Percentiles rank a stretch among this genome's conserved stretches.
Evolutionary conservation across 1,284 basidiomycete genomes (phyloP).

Genomic region (Singerocomus rubriflavus): DNA sequence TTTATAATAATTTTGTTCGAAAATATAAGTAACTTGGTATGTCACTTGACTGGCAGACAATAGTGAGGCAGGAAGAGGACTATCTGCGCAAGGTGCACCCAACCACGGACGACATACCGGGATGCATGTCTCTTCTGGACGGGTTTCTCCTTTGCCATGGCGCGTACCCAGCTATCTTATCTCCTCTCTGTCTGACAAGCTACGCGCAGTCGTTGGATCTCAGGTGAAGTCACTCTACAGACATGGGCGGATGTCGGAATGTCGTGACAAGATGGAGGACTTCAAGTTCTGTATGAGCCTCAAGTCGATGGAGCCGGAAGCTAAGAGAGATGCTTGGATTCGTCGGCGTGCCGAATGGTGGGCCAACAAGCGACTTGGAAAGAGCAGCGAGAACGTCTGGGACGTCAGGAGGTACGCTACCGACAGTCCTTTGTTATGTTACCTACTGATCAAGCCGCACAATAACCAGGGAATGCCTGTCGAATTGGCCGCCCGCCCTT

Average conservation of each 20-base stretch:
- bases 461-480: constrained; percentile 19
- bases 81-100: constrained; percentile 65
- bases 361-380: constrained; percentile 70
- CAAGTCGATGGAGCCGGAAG: constrained; percentile 75
- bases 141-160: constrained; percentile 78
- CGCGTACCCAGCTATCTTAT: constrained; percentile 31
- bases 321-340: constrained; percentile 82
- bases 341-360: constrained; percentile 87
- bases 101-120: constrained; percentile 74
- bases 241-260: constrained; percentile 77
- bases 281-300: constrained; percentile 95
- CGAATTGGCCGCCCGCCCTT: constrained; percentile 30
- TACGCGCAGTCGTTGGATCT: constrained; percentile 63
- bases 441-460: neutral
- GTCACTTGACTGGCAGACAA: constrained; percentile 47
- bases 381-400: constrained; percentile 95
- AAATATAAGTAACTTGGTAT: constrained; percentile 33
- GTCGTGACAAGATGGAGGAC: constrained; percentile 80
- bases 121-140: constrained; percentile 77
- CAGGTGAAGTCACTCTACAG: constrained; percentile 88
- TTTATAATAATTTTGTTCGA: neutral
- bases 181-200: constrained; percentile 10
- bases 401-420: constrained; percentile 65
- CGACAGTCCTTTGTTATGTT: neutral
- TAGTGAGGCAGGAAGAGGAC: constrained; percentile 62